Evolutionary conservation across 2,329 filamentous ascomycete genomes (phyloP), one percentile per base, ranked within the genome.

Genomic region (Biscogniauxia marginata): DNA sequence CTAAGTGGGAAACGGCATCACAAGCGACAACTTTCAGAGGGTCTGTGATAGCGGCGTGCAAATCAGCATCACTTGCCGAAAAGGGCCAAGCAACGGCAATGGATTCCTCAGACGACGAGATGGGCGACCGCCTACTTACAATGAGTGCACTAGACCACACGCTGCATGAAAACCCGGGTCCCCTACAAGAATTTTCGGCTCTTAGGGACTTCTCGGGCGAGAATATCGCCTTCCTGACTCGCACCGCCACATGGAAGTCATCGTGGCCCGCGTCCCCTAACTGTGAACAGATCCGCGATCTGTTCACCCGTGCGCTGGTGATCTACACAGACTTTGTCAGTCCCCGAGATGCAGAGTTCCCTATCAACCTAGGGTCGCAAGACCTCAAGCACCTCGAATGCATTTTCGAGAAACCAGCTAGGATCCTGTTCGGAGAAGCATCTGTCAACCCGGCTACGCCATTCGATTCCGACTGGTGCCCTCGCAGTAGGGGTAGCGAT

Each of bases 201-300:
- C 75, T 83, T 1, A 78, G 81, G 34, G 87, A 89, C 63, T 89
- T 89, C 66, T 88, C 86, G 0, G 86, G 85, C 13, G 87, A 90
- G 68, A 90, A 90, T 66, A 85, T 89, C 61, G 81, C 85, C 48
- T 89, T 89, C 68, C 71, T 89, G 4, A 82, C 79, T 7, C 74
- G 77, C 44, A 79, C 88, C 7, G 74, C 77, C 2, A 76, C 79
- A 55, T 88, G 84, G 82, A 85, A 82, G 66, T 63, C 67, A 3
- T 71, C 69, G 1, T 68, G 73, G 47, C 70, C 73, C 0, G 43
- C 45, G 1, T 39, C 61, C 1, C 49, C 64, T 1, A 60, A 58
- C n/a, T 61, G 65, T 52, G 65, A 62, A 30, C 60, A 57, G 46
- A 34, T 73, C 5, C 80, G 79, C 30, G 75, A 81, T 54, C 75